phyloP scores from a whole-genome alignment of 441 rosid species.

The Euphorbia corollata region DNA sequence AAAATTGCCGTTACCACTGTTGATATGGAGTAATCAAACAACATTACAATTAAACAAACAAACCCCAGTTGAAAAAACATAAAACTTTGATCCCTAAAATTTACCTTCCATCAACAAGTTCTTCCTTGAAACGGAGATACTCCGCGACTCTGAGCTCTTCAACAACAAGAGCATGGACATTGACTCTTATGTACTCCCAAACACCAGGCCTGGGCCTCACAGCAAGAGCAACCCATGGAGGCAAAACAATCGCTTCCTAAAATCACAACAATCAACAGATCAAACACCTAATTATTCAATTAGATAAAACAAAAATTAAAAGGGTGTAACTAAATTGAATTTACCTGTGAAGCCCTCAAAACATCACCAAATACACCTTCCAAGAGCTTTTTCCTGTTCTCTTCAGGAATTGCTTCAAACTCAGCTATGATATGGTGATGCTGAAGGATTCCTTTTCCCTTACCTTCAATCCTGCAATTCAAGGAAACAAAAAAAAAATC shows the following conservation, averaged over 20 bases:
- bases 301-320: too few relatives aligned
- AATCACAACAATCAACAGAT: slow-evolving; percentile 14
- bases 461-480: slow-evolving; percentile 52
- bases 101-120: slow-evolving; percentile 81
- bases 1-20: slow-evolving; percentile 67
- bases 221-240: slow-evolving; percentile 89
- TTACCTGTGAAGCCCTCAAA: slow-evolving; percentile 67
- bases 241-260: slow-evolving; percentile 81
- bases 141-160: slow-evolving; percentile 70
- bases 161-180: slow-evolving; percentile 69
- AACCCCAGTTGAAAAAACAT: background rate
- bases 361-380: slow-evolving; percentile 68
- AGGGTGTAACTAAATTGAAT: background rate
- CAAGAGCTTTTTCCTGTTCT: slow-evolving; percentile 43
- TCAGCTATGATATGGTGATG: slow-evolving; percentile 71
- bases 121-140: slow-evolving; percentile 83
- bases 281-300: background rate
- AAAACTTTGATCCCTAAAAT: background rate
- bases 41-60: background rate
- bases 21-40: slow-evolving; percentile 14
- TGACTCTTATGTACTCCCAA: slow-evolving; percentile 83
- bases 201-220: slow-evolving; percentile 94
- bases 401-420: slow-evolving; percentile 67
- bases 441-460: slow-evolving; percentile 81
- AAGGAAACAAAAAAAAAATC: background rate